Base-by-base conservation (phyloP, 192 early-diverging fungal species). In the Coemansia sp. region DNA sequence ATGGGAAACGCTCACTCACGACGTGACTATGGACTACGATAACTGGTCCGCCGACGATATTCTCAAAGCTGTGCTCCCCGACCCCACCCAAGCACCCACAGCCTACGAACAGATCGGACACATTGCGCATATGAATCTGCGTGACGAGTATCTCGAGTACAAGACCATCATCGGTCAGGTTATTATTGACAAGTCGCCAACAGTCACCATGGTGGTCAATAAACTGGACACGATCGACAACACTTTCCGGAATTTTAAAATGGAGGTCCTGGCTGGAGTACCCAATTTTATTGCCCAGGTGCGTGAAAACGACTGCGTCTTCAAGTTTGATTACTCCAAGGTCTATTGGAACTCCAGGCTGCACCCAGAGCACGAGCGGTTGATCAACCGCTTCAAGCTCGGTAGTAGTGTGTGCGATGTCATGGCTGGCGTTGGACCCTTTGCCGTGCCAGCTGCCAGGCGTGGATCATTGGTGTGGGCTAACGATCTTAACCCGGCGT, bases 311-410 rank as follows among this genome's bases (percentile, higher is more conserved):
- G 90, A 89, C 17, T 98, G 96, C 82, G 85, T 77, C 63, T 98
- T 98, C 77, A 77, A 85, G 55, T 94, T 99, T 65, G 97, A 99
- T 67, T 98, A 96, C 73, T 93, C 96, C 14, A 88, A 92, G 62
- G 98, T 99, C 5, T 99, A 99, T 80, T 99, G 98, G 98, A 99
- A 99, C 85, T 97, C 96, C 5, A 88, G 98, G 11, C 86, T 99
- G 59, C 95, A 98, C 68, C 80, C 86, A 0, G 98, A 99, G 69
- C 98, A 99, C 64, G 91, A 94, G 41, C 90, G 98, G 36, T 72
- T 99, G n/a, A 92, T 96, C 25, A 81, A 83, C 36, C 51, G 76
- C 66, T 99, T 99, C 77, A 75, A 82, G 17, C 65, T 73, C 45
- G 88, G 86, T 3, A 88, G 92, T 25, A 82, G 86, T 44, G 81